These are phyloP conservation scores for Dothiorella sarmentorum DNA, from an alignment of 2,329 filamentous ascomycete genomes.

Conservation along the genomic window DNA sequence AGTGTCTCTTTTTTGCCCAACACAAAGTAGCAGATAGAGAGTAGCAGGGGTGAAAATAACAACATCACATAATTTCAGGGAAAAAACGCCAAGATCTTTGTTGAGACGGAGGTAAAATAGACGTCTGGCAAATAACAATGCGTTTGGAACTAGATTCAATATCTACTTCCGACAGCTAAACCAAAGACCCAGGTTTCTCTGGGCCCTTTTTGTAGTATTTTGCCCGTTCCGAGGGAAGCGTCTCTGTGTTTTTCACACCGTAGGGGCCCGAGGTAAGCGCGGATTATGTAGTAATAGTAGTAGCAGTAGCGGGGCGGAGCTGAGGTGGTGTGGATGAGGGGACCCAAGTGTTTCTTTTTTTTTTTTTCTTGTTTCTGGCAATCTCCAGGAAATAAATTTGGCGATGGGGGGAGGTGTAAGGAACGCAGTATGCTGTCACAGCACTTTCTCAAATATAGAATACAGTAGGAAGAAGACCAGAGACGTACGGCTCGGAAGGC, in stretches of 20 bases:
- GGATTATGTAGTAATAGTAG: slow-evolving; percentile 13
- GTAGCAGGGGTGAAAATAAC: too few species aligned
- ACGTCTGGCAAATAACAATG: too few species aligned
- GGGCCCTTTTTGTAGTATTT: too few species aligned
- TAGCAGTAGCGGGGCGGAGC: not conserved
- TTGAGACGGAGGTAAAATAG: too few species aligned
- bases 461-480: slow-evolving; percentile 16
- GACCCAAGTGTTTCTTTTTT: slow-evolving; percentile 6
- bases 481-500: slow-evolving; percentile 6
- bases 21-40: too few species aligned
- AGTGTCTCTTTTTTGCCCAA: too few species aligned
- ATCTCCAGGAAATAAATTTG: slow-evolving; percentile 11
- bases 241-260: not conserved
- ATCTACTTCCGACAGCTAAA: too few species aligned
- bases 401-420: not conserved
- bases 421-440: slow-evolving; percentile 18
- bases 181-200: too few species aligned
- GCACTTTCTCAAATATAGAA: slow-evolving; percentile 16
- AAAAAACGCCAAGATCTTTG: too few species aligned
- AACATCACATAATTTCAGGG: too few species aligned
- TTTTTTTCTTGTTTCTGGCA: slow-evolving; percentile 14
- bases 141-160: too few species aligned
- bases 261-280: slow-evolving; percentile 2
- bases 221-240: too few species aligned
- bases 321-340: not conserved